These are phyloP conservation scores for Nannochloropsis granulata DNA, from an alignment of 108 stramenopile species.

Conservation along the genomic window DNA sequence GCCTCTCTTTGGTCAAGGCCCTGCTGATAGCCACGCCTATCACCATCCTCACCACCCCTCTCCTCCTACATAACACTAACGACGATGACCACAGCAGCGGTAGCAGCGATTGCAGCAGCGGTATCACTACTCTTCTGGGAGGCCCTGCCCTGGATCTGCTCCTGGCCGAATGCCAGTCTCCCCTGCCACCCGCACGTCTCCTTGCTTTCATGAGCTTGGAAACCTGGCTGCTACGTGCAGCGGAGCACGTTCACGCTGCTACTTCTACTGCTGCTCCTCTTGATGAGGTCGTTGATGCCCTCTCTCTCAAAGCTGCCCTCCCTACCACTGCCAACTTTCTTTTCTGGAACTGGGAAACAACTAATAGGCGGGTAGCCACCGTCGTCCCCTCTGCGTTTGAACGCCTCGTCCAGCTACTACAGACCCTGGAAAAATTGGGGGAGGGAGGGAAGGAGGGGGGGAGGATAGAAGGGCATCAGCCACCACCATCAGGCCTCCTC, in stretches of 20 bases:
- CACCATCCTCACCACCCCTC: not conserved
- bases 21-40: not conserved
- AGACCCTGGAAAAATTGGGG: not conserved
- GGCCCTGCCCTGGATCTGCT: not conserved
- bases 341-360: not conserved
- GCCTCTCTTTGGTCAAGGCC: not conserved
- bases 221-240: not conserved
- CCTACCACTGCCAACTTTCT: not conserved
- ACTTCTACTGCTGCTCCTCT: not conserved
- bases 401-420: not conserved
- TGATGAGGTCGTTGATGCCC: not conserved
- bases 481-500: not conserved
- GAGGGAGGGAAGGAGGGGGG: not conserved
- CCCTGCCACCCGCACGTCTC: not conserved
- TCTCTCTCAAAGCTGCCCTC: not conserved
- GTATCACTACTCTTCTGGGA: not conserved
- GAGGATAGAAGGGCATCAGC: no score
- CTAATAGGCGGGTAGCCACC: not conserved
- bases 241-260: not conserved
- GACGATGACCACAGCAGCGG: not conserved
- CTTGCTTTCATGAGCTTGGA: not conserved
- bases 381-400: not conserved
- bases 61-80: not conserved
- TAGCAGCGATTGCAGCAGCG: no score
- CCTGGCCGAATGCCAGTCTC: not conserved